Evolutionary conservation across 2,329 filamentous ascomycete genomes (phyloP).

Genomic region (Scedosporium aurantiacum): DNA sequence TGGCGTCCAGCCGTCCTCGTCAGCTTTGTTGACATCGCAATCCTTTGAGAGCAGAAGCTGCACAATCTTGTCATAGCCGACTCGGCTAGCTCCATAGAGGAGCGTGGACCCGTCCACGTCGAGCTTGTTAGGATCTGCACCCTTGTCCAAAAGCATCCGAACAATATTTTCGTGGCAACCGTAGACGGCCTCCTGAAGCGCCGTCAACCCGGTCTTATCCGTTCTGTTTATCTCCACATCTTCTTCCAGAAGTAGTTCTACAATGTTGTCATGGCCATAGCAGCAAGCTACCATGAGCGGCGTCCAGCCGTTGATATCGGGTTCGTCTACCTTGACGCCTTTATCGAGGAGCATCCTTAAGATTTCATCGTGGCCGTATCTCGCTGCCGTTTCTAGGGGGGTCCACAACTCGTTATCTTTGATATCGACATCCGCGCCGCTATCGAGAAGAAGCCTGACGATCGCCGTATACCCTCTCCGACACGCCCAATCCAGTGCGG

Average conservation of each 20-base stretch:
- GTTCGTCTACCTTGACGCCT: background rate
- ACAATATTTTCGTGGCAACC: background rate
- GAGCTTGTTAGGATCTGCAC: background rate
- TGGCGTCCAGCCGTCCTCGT: background rate
- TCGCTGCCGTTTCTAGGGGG: constrained; percentile 6
- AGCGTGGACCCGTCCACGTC: background rate
- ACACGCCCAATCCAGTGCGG: constrained; percentile 5
- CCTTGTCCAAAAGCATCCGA: background rate
- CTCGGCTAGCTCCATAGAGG: background rate
- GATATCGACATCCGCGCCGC: constrained; percentile 7
- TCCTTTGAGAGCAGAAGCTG: background rate
- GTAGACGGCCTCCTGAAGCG: background rate
- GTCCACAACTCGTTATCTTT: constrained; percentile 1
- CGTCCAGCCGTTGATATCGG: background rate
- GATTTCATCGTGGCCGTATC: constrained; percentile 2
- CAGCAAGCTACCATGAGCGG: constrained; percentile 1
- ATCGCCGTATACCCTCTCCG: background rate
- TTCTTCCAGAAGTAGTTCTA: background rate
- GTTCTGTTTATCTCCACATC: background rate
- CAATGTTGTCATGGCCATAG: background rate
- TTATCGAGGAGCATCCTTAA: constrained; percentile 4
- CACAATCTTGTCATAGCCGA: background rate
- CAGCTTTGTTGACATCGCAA: background rate
- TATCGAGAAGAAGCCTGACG: constrained; percentile 6
- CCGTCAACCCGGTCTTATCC: background rate